Evolutionary conservation across 345 rosid species (phyloP), one percentile per base, ranked within the genome.

Genomic region (Gossypium longicalyx): DNA sequence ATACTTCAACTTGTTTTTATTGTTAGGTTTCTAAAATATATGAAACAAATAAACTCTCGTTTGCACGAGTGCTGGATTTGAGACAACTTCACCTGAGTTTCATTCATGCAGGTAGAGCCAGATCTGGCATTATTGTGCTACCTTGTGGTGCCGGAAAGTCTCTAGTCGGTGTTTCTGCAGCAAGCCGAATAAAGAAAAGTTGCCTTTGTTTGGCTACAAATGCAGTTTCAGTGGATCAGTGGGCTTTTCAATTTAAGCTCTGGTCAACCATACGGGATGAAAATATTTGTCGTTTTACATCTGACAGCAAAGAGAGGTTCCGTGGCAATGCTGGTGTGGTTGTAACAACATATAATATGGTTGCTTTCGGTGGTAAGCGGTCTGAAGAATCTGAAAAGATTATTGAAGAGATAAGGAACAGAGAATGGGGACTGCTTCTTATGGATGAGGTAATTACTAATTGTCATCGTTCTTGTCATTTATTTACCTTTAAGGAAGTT

Each of bases 71-170:
- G 2, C 34, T 67, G 19, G 16, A 66, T 63, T 58, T 58, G 49
- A 60, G 78, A 61, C 54, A 49, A 48, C 47, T 19, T 52, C 61
- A 38, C 20, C 41, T 29, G 70, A 65, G 63, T 76, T 72, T 41
- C 60, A 49, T 49, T 74, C 15, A 74, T 71, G 56, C 87, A 95
- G 98, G 99, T 75, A 84, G 99, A 82, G 98, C 99, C 61, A 90
- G 99, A 80, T 95, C 99, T 65, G 99, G 98, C 68, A 93, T 95
- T 77, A 95, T 95, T 71, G 98, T 95, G 61, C 85, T 95, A 44
- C 99, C 98, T 41, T 90, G 99, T 87, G 98, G 99, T 84, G 99
- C 99, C 20, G 99, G 99, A 79, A 95, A 95, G 82, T 93, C 98
- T 65, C 80, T 95, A 19, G 99, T 95, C 67, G 99, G 98, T 67